phyloP scores from a whole-genome alignment of 495 filamentous ascomycete species.

The Penicillium angulare region DNA sequence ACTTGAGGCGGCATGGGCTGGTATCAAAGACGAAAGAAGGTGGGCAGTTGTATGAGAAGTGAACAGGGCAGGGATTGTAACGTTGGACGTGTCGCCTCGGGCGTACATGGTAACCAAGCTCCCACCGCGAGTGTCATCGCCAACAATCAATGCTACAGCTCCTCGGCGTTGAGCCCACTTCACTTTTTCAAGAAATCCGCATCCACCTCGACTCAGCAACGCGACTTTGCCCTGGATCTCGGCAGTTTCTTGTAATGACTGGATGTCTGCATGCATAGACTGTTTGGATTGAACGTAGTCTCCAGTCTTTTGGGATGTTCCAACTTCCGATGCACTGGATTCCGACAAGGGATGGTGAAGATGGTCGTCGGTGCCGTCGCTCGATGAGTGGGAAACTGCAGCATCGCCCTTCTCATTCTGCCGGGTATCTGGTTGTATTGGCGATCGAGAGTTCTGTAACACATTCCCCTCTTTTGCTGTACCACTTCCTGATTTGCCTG shows the following conservation, averaged over 20 bases:
- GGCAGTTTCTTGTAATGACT: conserved; percentile 88
- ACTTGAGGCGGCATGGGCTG: conserved; percentile 61
- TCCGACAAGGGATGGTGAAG: conserved; percentile 67
- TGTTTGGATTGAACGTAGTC: conserved; percentile 45
- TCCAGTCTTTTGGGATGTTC: conserved; percentile 35
- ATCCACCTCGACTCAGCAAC: conserved; percentile 85
- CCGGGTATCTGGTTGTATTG: conserved; percentile 26
- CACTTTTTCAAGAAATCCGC: conserved; percentile 95
- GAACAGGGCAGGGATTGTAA: conserved; percentile 91
- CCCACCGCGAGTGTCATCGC: conserved; percentile 85
- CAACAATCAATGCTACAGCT: conserved; percentile 86
- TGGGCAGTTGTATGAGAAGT: conserved; percentile 94
- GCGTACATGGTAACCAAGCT: conserved; percentile 95
- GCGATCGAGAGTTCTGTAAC: conserved; percentile 22
- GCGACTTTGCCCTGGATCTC: conserved; percentile 94
- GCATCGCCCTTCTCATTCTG: conserved; percentile 20
- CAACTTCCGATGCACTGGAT: conserved; percentile 34
- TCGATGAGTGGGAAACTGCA: conserved; percentile 31
- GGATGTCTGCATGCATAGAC: conserved; percentile 80
- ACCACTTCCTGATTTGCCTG: conserved; percentile 27
- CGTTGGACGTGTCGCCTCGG: conserved; percentile 86
- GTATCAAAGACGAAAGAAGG: conserved; percentile 84
- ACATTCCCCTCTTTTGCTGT: conserved; percentile 20
- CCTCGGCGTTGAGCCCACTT: conserved; percentile 94
- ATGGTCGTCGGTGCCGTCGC: conserved; percentile 92